Conservation (phyloP, 495 filamentous ascomycete species). For the Saxispiralis lemnorum region DNA sequence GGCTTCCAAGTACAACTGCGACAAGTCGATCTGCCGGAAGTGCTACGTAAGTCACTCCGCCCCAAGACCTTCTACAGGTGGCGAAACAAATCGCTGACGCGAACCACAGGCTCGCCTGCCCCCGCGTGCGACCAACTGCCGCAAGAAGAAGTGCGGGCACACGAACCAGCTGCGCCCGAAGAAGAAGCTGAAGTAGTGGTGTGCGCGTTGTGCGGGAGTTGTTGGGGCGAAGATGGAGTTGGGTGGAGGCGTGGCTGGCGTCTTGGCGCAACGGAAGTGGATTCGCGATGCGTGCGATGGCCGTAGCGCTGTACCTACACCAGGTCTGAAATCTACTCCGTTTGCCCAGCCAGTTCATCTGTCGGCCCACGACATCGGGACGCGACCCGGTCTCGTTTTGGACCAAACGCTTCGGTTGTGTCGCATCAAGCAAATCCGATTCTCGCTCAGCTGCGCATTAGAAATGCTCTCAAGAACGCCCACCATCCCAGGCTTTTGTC, state of each 20-base stretch:
- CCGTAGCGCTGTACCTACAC: no score
- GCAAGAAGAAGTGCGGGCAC: slow-evolving; percentile 99
- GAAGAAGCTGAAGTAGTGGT: slow-evolving; percentile 96
- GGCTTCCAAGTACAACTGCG: slow-evolving; percentile 98
- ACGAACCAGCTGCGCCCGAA: slow-evolving; percentile 99
- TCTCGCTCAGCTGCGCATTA: no score
- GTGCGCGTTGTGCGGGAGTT: not conserved
- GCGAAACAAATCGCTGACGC: not conserved
- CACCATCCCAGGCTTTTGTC: no score
- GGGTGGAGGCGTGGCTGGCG: not conserved
- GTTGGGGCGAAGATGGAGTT: not conserved
- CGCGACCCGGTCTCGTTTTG: no score
- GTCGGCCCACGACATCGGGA: no score
- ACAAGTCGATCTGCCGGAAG: slow-evolving; percentile 99
- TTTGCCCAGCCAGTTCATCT: no score
- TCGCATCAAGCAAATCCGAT: no score
- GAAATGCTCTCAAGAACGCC: no score
- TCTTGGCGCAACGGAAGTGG: not conserved
- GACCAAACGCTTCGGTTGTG: no score
- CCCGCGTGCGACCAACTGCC: slow-evolving; percentile 96
- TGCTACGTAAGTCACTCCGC: slow-evolving; percentile 59
- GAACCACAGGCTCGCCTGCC: slow-evolving; percentile 67
- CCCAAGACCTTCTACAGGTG: not conserved
- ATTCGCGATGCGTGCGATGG: no score
- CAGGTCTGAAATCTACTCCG: no score